Conservation (phyloP, 805 yeast genomes). For the Debaryomyces hansenii region DNA sequence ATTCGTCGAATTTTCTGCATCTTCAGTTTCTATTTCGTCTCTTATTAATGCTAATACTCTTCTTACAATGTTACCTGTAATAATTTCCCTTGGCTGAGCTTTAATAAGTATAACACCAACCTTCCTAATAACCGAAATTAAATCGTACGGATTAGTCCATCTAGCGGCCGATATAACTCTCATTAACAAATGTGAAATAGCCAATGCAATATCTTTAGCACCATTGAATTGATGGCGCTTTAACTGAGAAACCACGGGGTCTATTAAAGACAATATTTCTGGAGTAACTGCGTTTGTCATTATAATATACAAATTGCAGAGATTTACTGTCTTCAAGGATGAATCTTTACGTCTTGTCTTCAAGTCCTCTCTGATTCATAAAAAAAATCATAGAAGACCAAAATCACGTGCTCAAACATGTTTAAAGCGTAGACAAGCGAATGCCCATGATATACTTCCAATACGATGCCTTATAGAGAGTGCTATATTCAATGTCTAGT, state of each 20-base stretch:
- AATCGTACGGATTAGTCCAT: conserved; percentile 77
- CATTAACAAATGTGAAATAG: conserved; percentile 82
- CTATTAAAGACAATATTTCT: conserved; percentile 35
- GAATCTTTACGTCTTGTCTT: neutral
- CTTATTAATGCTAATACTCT: conserved; percentile 83
- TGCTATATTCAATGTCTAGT: conserved; percentile 11
- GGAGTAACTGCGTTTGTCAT: conserved; percentile 17
- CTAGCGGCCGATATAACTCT: conserved; percentile 86
- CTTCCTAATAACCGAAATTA: conserved; percentile 67
- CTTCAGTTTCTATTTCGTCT: conserved; percentile 71
- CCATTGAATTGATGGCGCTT: conserved; percentile 85
- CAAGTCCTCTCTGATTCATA: neutral
- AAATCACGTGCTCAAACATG: neutral
- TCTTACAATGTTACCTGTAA: conserved; percentile 88
- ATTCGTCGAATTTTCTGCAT: conserved; percentile 24
- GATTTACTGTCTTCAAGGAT: neutral
- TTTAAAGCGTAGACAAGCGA: too few relatives aligned
- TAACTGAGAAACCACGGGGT: conserved; percentile 48
- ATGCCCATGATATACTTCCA: too few relatives aligned
- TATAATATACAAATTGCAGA: neutral
- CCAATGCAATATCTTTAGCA: conserved; percentile 79
- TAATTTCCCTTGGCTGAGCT: conserved; percentile 87
- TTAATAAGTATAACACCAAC: conserved; percentile 69
- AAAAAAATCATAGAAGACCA: neutral
- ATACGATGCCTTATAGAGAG: too few relatives aligned